phyloP scores from a whole-genome alignment of 148 eudicot species.

The Cornus controversa region DNA sequence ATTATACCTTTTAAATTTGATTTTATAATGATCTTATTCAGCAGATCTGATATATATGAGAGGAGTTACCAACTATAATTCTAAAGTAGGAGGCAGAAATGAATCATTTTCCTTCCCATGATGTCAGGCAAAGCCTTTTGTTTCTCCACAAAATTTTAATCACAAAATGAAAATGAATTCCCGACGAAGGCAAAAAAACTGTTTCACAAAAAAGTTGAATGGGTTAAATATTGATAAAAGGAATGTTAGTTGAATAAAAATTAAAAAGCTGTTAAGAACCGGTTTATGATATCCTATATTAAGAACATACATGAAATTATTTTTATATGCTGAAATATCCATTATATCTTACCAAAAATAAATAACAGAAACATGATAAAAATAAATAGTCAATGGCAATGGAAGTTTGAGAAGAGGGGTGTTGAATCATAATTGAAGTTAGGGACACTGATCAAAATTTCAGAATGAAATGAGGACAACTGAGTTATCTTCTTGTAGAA shows the following conservation, averaged over 20 bases:
- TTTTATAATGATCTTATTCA: background rate
- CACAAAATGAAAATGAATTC: background rate
- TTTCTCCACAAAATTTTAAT: background rate
- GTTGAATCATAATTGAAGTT: too few species aligned
- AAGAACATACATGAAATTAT: too few species aligned
- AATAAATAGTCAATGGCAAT: too few species aligned
- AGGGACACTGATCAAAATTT: too few species aligned
- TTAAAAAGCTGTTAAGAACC: background rate
- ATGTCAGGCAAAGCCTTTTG: background rate
- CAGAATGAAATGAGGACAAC: too few species aligned
- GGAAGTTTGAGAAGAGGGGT: too few species aligned
- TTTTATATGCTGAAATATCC: too few species aligned
- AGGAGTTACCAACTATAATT: background rate
- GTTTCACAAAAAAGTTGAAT: background rate
- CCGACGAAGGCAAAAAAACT: background rate
- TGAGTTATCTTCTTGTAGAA: too few species aligned
- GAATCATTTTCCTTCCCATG: background rate
- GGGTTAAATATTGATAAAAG: background rate
- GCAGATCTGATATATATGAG: background rate
- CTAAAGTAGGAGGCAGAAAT: background rate
- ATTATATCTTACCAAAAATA: too few species aligned
- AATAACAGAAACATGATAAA: too few species aligned
- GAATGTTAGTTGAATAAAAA: background rate
- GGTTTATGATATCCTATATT: background rate
- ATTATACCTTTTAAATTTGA: background rate